These are phyloP conservation scores for Puccinia horiana DNA, from an alignment of 1,284 basidiomycete genomes.

Conservation along the genomic window DNA sequence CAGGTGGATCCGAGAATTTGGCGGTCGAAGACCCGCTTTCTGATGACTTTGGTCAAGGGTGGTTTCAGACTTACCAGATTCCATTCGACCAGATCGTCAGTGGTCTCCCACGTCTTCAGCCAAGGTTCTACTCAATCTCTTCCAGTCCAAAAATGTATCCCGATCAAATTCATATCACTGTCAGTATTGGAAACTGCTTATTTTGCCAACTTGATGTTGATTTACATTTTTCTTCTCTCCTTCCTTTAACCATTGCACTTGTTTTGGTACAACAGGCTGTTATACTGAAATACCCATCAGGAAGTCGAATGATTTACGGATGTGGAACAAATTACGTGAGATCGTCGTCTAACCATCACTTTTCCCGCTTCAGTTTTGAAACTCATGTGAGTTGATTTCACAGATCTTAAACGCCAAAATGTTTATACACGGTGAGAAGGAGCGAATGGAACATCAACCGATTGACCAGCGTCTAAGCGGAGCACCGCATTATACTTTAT, in stretches of 20 bases:
- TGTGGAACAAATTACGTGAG: slow-evolving; percentile 41
- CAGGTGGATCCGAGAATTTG: slow-evolving; percentile 65
- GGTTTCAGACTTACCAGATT: slow-evolving; percentile 73
- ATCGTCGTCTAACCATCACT: background rate
- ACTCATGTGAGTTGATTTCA: slow-evolving; percentile 77
- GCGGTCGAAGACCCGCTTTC: slow-evolving; percentile 62
- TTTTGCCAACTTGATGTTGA: background rate
- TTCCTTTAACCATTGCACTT: background rate
- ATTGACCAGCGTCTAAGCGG: slow-evolving; percentile 59
- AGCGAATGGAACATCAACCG: slow-evolving; percentile 57
- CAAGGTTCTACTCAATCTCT: slow-evolving; percentile 97
- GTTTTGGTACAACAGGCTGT: slow-evolving; percentile 58
- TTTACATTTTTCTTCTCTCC: background rate
- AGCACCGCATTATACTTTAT: slow-evolving; percentile 75
- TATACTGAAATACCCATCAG: slow-evolving; percentile 62
- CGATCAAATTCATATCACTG: slow-evolving; percentile 86
- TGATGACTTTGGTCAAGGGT: slow-evolving; percentile 66
- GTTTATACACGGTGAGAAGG: slow-evolving; percentile 64
- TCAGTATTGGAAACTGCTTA: slow-evolving; percentile 88
- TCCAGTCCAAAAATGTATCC: slow-evolving; percentile 90
- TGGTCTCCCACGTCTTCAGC: slow-evolving; percentile 85
- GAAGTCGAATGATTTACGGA: slow-evolving; percentile 64
- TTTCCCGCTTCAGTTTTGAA: background rate
- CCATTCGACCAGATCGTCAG: slow-evolving; percentile 96
- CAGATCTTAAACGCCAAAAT: slow-evolving; percentile 88